These are phyloP conservation scores for Linum usitatissimum DNA, from an alignment of 345 rosid genomes.

Conservation along the genomic window DNA sequence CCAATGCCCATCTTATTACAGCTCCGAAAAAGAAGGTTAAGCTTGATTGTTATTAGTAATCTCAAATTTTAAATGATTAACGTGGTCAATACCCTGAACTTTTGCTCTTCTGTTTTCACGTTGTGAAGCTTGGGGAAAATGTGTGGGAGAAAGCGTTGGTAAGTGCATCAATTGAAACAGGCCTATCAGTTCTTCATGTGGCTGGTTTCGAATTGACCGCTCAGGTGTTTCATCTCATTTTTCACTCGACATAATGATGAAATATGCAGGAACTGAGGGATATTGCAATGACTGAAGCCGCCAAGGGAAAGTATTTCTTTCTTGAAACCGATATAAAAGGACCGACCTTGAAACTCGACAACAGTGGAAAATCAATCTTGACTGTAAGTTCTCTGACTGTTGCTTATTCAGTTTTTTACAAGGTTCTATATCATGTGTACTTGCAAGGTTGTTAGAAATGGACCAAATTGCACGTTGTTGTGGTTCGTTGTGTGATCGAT, in stretches of 20 bases:
- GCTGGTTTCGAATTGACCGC: not conserved
- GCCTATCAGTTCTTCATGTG: not conserved
- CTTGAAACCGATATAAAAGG: constrained; percentile 84
- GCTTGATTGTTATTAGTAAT: not conserved
- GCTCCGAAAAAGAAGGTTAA: constrained; percentile 82
- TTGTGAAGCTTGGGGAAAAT: constrained; percentile 61
- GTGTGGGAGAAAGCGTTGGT: constrained; percentile 89
- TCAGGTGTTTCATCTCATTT: constrained; percentile 7
- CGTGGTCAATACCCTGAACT: constrained; percentile 14
- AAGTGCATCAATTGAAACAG: constrained; percentile 16
- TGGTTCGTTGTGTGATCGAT: too few relatives aligned
- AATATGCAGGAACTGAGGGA: constrained; percentile 64
- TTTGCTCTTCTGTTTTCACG: not conserved
- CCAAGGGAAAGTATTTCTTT: constrained; percentile 73
- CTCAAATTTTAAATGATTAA: constrained; percentile 5
- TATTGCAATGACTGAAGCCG: constrained; percentile 46
- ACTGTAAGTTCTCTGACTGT: constrained; percentile 41
- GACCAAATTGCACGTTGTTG: too few relatives aligned
- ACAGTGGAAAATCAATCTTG: constrained; percentile 80
- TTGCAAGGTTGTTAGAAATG: too few relatives aligned
- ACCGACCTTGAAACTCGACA: constrained; percentile 76
- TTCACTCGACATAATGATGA: not conserved
- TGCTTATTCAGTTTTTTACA: too few relatives aligned
- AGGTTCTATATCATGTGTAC: too few relatives aligned
- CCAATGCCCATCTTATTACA: constrained; percentile 63